phyloP scores from a whole-genome alignment of 2,329 filamentous ascomycete genomes.

The Drechslera avenae region DNA sequence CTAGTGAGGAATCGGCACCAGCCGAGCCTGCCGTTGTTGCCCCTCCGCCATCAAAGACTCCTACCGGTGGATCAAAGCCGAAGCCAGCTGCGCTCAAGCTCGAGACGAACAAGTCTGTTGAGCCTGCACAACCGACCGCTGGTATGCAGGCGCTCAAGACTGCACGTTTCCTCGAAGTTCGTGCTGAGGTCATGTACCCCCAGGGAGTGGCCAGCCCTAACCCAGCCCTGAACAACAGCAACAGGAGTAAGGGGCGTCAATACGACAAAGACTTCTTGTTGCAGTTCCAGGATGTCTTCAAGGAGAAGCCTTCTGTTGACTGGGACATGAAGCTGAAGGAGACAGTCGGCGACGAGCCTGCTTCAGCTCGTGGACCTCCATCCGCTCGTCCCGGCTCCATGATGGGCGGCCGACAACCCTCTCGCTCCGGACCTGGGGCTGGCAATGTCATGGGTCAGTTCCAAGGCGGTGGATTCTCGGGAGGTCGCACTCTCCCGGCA shows the following conservation, averaged over 20 bases:
- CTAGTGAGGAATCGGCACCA: constrained; percentile 54
- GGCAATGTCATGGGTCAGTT: constrained; percentile 72
- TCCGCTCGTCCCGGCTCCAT: constrained; percentile 62
- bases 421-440: constrained; percentile 43
- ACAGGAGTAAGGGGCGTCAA: constrained; percentile 83
- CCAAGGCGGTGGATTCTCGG: constrained; percentile 48
- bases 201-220: constrained; percentile 78
- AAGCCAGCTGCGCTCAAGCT: constrained; percentile 92
- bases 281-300: constrained; percentile 95
- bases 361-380: constrained; percentile 65
- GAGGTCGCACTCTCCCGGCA: constrained; percentile 66
- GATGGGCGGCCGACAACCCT: constrained; percentile 57
- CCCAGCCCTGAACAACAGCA: constrained; percentile 83
- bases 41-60: constrained; percentile 37
- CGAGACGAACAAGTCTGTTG: constrained; percentile 81
- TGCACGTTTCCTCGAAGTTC: constrained; percentile 82
- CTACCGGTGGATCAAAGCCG: constrained; percentile 64
- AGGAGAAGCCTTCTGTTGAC: constrained; percentile 92
- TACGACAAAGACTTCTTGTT: constrained; percentile 95
- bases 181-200: constrained; percentile 80
- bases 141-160: constrained; percentile 93
- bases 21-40: constrained; percentile 16
- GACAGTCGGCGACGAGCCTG: constrained; percentile 77
- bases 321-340: constrained; percentile 90
- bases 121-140: constrained; percentile 90